Evolutionary conservation across 306 rosid species (phyloP), one percentile per base, ranked within the genome.

Genomic region (Acacia melanoxylon): DNA sequence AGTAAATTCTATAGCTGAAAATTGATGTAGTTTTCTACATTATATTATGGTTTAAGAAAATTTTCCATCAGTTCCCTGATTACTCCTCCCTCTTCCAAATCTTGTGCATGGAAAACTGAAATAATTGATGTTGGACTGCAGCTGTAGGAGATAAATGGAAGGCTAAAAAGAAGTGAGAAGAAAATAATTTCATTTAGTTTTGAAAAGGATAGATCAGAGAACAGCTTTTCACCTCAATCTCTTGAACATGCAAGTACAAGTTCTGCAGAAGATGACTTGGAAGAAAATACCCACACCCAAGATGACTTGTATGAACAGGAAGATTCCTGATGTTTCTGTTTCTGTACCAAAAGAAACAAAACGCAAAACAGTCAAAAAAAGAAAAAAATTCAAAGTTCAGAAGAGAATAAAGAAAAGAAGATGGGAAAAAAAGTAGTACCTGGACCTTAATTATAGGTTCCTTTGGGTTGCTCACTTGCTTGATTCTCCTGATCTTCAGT

Each of bases 311-410:
- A 52, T 74, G 77, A 68, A 70, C 72, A 74, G 68, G 79, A 88
- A 89, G 86, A 81, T 87, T 87, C 86, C 86, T 54, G 33, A 82
- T 73, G 86, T 85, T 87, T 41, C 35, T 84, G 83, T 86, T 72
- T 81, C 41, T 82, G 27, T 76, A 61, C 69, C 77, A 48, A 81
- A 72, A 82, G 68, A 86, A 78, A 79, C 33, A 65, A 74, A 78
- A 58, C 75, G 40, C 54, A 52, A 29, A 62, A 71, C 4, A 37
- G 72, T 78, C 73, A 81, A 58, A 70, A 84, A 33, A 87, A 20
- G 24, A 62, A 35, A 5, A 33, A 35, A 35, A 6, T 27, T 13
- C 9, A 37, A 71, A n/a, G 74, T 69, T 69, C 8, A 74, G 73
- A 35, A 49, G 5, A 52, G 61, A 40, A 67, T 68, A 78, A 58